phyloP scores from a whole-genome alignment of 129 eudicot genomes.

The Saussurea involucrata region DNA sequence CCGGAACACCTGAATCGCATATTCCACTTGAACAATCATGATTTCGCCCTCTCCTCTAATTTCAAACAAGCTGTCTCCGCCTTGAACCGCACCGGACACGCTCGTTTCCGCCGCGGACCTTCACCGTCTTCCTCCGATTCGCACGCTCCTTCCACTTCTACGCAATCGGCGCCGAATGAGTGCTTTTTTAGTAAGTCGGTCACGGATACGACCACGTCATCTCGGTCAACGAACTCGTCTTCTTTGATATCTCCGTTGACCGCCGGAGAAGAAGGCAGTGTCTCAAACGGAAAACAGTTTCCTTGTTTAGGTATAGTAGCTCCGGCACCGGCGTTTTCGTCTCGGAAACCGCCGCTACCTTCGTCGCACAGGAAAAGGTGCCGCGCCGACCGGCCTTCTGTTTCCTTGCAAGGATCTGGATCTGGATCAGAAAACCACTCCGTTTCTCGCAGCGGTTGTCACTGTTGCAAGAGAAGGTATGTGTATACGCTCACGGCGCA shows the following conservation, averaged over 20 bases:
- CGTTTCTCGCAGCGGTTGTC: constrained; percentile 24
- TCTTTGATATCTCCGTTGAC: constrained; percentile 47
- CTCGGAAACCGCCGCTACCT: constrained; percentile 62
- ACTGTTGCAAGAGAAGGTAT: constrained; percentile 66
- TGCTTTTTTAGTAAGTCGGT: constrained; percentile 20
- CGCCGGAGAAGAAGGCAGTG: constrained; percentile 57
- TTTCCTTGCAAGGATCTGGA: constrained; percentile 19
- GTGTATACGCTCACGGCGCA: constrained; percentile 5
- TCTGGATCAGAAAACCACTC: constrained; percentile 14
- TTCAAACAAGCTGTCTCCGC: constrained; percentile 12
- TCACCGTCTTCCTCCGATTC: constrained; percentile 15
- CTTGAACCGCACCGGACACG: constrained; percentile 34
- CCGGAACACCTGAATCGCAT: constrained; percentile 22
- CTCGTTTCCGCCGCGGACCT: constrained; percentile 38
- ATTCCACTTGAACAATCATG: constrained; percentile 25
- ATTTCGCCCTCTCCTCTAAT: constrained; percentile 17
- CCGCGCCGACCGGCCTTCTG: constrained; percentile 40
- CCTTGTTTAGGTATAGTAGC: constrained; percentile 24
- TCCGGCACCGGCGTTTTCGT: constrained; percentile 46
- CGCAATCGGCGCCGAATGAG: constrained; percentile 34
- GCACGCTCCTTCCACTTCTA: constrained; percentile 30
- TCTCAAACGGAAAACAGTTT: constrained; percentile 56
- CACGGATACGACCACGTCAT: constrained; percentile 33
- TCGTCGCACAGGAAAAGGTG: constrained; percentile 49
- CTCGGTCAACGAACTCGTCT: constrained; percentile 61